Conservation (phyloP, 2,329 filamentous ascomycete genomes). For the Fusarium sp. region DNA sequence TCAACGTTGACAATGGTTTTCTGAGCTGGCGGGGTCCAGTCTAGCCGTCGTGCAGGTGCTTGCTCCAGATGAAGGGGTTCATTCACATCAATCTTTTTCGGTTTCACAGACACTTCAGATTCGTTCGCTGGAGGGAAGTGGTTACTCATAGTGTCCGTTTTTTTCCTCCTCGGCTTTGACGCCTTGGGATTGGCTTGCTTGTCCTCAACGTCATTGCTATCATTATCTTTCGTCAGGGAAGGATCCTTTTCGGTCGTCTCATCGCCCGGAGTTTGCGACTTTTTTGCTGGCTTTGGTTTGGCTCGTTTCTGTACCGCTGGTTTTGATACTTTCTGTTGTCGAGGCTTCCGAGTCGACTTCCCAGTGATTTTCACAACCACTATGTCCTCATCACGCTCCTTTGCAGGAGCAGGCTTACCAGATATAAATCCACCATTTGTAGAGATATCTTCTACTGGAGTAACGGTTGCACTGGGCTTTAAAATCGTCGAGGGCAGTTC, state of each 20-base stretch:
- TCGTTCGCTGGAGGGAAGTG: conserved; percentile 51
- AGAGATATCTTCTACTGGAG: background rate
- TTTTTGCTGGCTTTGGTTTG: conserved; percentile 11
- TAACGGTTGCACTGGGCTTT: background rate
- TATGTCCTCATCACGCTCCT: conserved; percentile 31
- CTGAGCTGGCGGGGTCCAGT: conserved; percentile 78
- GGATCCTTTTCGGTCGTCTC: background rate
- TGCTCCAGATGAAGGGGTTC: conserved; percentile 59
- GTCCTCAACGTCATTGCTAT: conserved; percentile 50
- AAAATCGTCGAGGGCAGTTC: background rate
- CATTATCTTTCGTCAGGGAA: background rate
- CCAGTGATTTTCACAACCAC: conserved; percentile 45
- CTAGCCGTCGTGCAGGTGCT: conserved; percentile 69
- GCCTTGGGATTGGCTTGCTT: conserved; percentile 55
- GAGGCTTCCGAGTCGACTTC: conserved; percentile 34
- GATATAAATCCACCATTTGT: conserved; percentile 9
- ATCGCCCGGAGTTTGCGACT: background rate
- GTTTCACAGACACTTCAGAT: conserved; percentile 19
- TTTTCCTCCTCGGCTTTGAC: conserved; percentile 31
- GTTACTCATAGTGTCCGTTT: conserved; percentile 53
- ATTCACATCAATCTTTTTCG: conserved; percentile 45
- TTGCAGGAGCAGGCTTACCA: background rate
- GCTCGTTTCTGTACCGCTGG: conserved; percentile 23
- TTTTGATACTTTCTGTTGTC: conserved; percentile 41
- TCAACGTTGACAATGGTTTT: conserved; percentile 52